Evolutionary conservation across 495 filamentous ascomycete genomes (phyloP).

Genomic region (Penicillium salamii): DNA sequence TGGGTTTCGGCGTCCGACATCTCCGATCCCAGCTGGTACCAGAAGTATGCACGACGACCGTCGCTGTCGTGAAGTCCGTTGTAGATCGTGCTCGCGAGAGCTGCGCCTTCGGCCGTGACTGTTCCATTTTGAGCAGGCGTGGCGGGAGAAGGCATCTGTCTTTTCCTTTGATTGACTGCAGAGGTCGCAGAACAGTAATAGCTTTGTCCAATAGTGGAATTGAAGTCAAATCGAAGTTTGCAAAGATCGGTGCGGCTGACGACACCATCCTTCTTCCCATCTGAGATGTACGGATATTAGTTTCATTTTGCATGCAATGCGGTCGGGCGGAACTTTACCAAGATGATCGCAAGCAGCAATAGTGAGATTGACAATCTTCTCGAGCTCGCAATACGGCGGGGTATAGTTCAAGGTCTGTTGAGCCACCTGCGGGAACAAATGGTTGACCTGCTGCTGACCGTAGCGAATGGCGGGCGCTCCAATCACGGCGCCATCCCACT

Average conservation of each 20-base stretch:
- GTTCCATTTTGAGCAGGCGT: not conserved
- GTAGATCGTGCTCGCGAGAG: not conserved
- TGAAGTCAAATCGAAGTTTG: conserved; percentile 32
- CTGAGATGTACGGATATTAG: conserved; percentile 1
- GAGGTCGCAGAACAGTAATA: conserved; percentile 36
- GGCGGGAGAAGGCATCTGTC: conserved; percentile 16
- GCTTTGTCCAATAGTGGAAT: conserved; percentile 28
- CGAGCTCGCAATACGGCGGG: conserved; percentile 39
- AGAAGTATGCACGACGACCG: not conserved
- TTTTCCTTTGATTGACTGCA: not conserved
- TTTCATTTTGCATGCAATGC: not conserved
- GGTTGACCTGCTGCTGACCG: conserved; percentile 38
- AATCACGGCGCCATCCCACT: conserved; percentile 37
- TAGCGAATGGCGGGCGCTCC: conserved; percentile 43
- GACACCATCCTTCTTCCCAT: conserved; percentile 41
- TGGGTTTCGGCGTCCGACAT: not conserved
- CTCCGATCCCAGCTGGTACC: not conserved
- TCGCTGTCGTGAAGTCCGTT: not conserved
- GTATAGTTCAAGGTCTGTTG: conserved; percentile 33
- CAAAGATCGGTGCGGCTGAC: conserved; percentile 40
- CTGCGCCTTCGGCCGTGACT: not conserved
- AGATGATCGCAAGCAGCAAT: conserved; percentile 40
- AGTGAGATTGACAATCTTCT: conserved; percentile 35
- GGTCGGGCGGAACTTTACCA: not conserved
- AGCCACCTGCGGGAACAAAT: conserved; percentile 35